Evolutionary conservation across 1,139 yeast species (phyloP).

Genomic region (Geotrichum armillariae): DNA sequence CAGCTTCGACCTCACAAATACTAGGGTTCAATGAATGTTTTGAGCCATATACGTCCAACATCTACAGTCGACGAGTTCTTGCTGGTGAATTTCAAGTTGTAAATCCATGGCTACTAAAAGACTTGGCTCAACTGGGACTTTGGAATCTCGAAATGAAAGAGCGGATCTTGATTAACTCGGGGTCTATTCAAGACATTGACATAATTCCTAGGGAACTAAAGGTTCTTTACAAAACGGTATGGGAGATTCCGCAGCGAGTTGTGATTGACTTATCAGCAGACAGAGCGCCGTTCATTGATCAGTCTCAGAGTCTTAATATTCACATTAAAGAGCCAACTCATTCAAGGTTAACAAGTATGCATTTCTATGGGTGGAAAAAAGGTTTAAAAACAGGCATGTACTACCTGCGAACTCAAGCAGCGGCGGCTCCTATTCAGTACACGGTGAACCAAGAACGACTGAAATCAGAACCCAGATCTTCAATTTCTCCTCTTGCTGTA

Average conservation of each 20-base stretch:
- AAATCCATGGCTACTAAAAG: constrained; percentile 67
- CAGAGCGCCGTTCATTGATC: constrained; percentile 84
- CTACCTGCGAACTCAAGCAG: constrained; percentile 85
- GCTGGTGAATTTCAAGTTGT: constrained; percentile 80
- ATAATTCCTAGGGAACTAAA: constrained; percentile 68
- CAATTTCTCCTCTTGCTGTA: neutral
- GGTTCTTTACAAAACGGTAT: constrained; percentile 77
- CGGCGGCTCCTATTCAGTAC: constrained; percentile 82
- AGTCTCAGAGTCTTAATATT: constrained; percentile 82
- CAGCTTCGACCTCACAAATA: constrained; percentile 84
- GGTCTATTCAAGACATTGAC: constrained; percentile 70
- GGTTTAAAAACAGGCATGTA: constrained; percentile 94
- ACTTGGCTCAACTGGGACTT: constrained; percentile 65
- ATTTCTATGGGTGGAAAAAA: constrained; percentile 86
- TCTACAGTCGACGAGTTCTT: constrained; percentile 71
- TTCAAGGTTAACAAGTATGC: constrained; percentile 95
- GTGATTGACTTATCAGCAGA: constrained; percentile 88
- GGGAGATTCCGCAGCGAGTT: constrained; percentile 81
- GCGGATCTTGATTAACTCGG: constrained; percentile 65
- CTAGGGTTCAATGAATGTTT: constrained; percentile 78
- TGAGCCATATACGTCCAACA: constrained; percentile 80
- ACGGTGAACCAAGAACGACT: constrained; percentile 58
- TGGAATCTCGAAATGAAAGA: constrained; percentile 73
- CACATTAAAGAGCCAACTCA: constrained; percentile 76
- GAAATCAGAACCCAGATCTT: constrained; percentile 23